Base-by-base conservation (phyloP, 225 moss, liverwort and hornwort genomes). In the Antitrichia curtipendula region DNA sequence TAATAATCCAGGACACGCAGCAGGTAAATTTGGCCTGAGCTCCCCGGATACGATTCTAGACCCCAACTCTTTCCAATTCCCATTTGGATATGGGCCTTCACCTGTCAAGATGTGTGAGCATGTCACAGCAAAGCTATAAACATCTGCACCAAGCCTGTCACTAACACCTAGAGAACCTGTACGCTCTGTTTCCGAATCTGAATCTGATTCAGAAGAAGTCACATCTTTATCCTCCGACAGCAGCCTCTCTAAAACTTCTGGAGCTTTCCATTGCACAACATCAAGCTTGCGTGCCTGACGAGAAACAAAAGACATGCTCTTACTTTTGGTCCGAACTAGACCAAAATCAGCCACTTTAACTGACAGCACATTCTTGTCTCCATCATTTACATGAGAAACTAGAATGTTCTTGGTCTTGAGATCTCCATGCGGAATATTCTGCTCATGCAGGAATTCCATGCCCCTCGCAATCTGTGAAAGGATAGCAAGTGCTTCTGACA, bases 331-430 rank as follows among this genome's bases (percentile, higher is more conserved):
- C 57, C 60, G 87, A 47, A 78, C 50, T 45, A 90, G 79, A 53
- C 90, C 91, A 82, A 83, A 92, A 88, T 92, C 91, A 68, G 64
- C 50, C 60, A 92, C 88, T 80, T 90, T 90, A 36, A 86, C 83
- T 32, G 34, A 63, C 5, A 78, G 25, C n/a, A 36, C 10, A 38
- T 19, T 72, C 60, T 49, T 88, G 16, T 43, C 80, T 13, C 60
- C 81, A 29, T 25, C 63, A 18, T 62, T 53, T 12, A 31, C 6
- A 8, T 53, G 76, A 76, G 59, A 45, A 31, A 88, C 85, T 9
- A 91, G 63, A 82, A 91, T 80, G 61, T 90, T 90, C 53, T 80
- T 85, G 16, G 92, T 77, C 81, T 90, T 92, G 1, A 90, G 83
- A 80, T 90, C 86, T 40, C 90, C 88, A 27, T 92, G 90, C 5